A percentile compares a stretch with the other conserved stretches of the same genome.
Conservation (phyloP, 306 rosid species). For the Pyrus pyrifolia region DNA sequence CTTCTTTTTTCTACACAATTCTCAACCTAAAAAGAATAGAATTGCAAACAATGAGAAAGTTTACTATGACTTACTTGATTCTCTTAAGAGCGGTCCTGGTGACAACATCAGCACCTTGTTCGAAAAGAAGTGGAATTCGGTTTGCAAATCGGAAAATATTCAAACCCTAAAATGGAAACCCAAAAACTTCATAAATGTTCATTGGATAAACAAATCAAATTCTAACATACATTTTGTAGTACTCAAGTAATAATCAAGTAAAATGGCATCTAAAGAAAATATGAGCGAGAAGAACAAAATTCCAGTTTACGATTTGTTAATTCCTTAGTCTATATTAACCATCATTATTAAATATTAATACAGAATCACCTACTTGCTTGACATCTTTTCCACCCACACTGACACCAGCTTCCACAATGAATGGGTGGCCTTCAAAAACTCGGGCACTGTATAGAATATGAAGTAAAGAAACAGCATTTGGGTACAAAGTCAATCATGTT, state of each 20-base stretch:
- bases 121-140: conserved; percentile 98
- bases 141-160: conserved; percentile 95
- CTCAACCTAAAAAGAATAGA: background rate
- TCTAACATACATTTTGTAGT: background rate
- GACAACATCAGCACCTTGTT: conserved; percentile 99
- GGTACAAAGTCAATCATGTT: conserved; percentile 1
- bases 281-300: background rate
- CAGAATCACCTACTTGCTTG: conserved; percentile 56
- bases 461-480: conserved; percentile 13
- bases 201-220: background rate
- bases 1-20: background rate
- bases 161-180: conserved; percentile 60
- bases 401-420: conserved; percentile 96
- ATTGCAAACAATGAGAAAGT: background rate
- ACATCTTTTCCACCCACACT: conserved; percentile 94
- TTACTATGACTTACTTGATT: conserved; percentile 55
- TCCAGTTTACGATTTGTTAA: background rate
- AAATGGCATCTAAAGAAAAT: background rate
- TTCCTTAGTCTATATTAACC: background rate
- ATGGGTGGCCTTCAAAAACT: conserved; percentile 97
- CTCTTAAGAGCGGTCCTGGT: conserved; percentile 91
- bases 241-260: background rate
- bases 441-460: conserved; percentile 51
- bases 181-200: conserved; percentile 8
- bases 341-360: conserved; percentile 1